Percentiles rank a stretch among this genome's conserved stretches.
Conservation (phyloP, 176 grass and related monocot genomes). For the Chrysopogon serrulatus region DNA sequence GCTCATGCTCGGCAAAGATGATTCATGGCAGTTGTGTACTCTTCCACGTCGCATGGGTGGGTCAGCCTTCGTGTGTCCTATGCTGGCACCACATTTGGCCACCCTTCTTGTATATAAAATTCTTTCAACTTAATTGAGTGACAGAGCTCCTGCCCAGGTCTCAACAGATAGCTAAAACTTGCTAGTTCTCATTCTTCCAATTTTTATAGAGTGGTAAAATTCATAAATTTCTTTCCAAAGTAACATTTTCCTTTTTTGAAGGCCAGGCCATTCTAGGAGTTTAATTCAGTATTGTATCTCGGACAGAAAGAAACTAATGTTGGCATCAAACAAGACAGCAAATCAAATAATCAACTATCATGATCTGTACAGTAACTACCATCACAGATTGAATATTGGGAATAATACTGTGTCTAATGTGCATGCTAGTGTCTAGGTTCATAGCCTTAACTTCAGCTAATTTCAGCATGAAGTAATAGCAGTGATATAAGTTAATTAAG, state of each 20-base stretch:
- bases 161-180: not conserved
- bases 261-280: not conserved
- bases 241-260: not conserved
- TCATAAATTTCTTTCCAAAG: not conserved
- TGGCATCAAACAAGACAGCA: not conserved
- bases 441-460: not conserved
- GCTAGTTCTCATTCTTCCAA: not conserved
- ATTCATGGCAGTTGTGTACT: too few relatives aligned
- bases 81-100: too few relatives aligned
- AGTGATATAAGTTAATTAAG: not conserved
- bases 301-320: not conserved
- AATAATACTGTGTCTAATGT: too few relatives aligned
- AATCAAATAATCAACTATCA: constrained; percentile 5
- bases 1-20: too few relatives aligned
- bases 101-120: too few relatives aligned
- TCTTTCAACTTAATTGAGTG: too few relatives aligned
- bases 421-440: too few relatives aligned
- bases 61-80: too few relatives aligned
- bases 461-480: not conserved
- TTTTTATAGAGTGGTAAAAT: not conserved
- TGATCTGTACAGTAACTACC: not conserved
- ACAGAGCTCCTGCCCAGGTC: not conserved
- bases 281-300: constrained; percentile 16
- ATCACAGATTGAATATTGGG: not conserved
- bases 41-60: too few relatives aligned